phyloP scores from a whole-genome alignment of 768 basidiomycete species.

The Trametes sanguinea region DNA sequence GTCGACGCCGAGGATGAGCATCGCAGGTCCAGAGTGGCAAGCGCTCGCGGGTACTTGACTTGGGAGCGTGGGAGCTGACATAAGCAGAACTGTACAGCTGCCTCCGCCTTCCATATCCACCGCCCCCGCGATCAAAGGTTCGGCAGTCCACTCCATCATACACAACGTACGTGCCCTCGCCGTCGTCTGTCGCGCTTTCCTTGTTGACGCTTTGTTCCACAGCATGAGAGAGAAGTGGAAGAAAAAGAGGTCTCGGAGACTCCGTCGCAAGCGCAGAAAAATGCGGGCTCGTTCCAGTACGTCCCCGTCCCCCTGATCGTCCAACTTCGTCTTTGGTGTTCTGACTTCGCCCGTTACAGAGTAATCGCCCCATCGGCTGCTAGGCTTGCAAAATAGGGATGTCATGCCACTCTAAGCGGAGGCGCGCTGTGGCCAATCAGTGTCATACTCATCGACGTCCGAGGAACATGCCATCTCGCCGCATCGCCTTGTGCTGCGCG shows the following conservation, averaged over 20 bases:
- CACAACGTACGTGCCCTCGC: slow-evolving; percentile 16
- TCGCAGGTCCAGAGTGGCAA: neutral
- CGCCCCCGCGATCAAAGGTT: slow-evolving; percentile 9
- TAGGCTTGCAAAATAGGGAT: slow-evolving; percentile 31
- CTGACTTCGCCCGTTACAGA: slow-evolving; percentile 20
- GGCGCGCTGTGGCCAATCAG: slow-evolving; percentile 11
- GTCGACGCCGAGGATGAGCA: neutral
- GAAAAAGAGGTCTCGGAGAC: slow-evolving; percentile 92
- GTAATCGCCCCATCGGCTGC: slow-evolving; percentile 30
- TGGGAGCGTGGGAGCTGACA: slow-evolving; percentile 23
- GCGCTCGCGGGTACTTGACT: neutral
- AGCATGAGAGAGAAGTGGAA: slow-evolving; percentile 98
- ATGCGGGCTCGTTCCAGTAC: slow-evolving; percentile 93
- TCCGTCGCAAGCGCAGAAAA: slow-evolving; percentile 94
- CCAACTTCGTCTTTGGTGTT: neutral
- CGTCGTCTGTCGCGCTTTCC: neutral
- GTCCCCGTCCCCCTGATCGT: slow-evolving; percentile 47
- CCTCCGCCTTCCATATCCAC: slow-evolving; percentile 25
- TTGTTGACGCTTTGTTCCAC: neutral
- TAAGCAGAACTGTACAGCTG: slow-evolving; percentile 36
- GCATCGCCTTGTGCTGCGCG: slow-evolving; percentile 30
- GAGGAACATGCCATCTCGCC: slow-evolving; percentile 24
- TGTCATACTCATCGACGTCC: slow-evolving; percentile 22
- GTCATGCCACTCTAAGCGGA: slow-evolving; percentile 22
- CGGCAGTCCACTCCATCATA: slow-evolving; percentile 26